Evolutionary conservation across 352 stramenopile species (phyloP).

Genomic region (Poterioochromonas sp.): DNA sequence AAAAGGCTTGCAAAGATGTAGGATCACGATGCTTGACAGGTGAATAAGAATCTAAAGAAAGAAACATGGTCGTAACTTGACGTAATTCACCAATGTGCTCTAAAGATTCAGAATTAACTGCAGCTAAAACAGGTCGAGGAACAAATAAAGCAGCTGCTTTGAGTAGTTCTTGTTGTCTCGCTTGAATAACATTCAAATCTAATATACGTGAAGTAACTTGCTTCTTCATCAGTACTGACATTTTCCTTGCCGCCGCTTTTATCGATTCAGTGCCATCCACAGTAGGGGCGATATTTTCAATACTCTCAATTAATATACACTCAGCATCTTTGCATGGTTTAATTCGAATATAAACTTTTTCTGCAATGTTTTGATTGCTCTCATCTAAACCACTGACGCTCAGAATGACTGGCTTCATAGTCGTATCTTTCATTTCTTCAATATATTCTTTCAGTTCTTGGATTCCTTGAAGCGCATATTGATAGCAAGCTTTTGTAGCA

Average conservation of each 20-base stretch:
- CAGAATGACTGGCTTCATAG: too few relatives aligned
- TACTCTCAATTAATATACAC: background rate
- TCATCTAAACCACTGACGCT: too few relatives aligned
- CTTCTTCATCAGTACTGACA: background rate
- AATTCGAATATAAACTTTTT: too few relatives aligned
- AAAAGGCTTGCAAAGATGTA: constrained; percentile 13
- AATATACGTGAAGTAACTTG: background rate
- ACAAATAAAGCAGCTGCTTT: constrained; percentile 21
- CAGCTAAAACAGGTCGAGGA: constrained; percentile 9
- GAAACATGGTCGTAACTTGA: constrained; percentile 15
- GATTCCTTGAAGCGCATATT: background rate
- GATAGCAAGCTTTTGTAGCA: background rate
- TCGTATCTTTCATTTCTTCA: background rate
- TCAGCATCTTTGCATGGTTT: background rate
- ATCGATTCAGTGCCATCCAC: background rate
- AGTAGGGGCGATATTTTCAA: background rate
- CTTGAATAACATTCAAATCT: background rate
- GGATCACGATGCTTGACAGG: background rate
- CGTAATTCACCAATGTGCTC: constrained; percentile 1
- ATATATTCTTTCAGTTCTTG: background rate
- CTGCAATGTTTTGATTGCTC: background rate
- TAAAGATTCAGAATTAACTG: constrained; percentile 15
- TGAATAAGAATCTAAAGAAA: constrained; percentile 24
- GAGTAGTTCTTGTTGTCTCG: background rate
- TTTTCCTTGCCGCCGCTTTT: background rate